A percentile compares a stretch with the other conserved stretches of the same genome.
Evolutionary conservation across 768 basidiomycete genomes (phyloP).

Genomic region (Suillus subalutaceus): DNA sequence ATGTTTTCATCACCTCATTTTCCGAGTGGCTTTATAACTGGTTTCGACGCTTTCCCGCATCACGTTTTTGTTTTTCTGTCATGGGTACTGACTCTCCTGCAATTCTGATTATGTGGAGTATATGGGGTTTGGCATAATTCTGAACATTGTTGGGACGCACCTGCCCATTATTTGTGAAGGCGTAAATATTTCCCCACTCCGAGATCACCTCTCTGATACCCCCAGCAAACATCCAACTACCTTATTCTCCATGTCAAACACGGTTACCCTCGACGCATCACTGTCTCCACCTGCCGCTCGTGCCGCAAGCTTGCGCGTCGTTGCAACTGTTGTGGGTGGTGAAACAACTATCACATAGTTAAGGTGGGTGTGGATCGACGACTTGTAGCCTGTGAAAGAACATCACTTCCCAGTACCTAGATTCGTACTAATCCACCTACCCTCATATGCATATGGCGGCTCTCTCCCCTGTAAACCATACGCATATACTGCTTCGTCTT

Average conservation of each 20-base stretch:
- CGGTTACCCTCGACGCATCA: constrained; percentile 77
- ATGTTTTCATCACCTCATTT: no score
- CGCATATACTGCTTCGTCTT: constrained; percentile 90
- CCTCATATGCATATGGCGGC: constrained; percentile 90
- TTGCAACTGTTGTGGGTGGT: constrained; percentile 74
- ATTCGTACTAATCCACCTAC: constrained; percentile 39
- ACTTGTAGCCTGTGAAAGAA: constrained; percentile 46
- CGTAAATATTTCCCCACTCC: constrained; percentile 77
- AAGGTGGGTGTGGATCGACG: constrained; percentile 71
- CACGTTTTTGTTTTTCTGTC: no score
- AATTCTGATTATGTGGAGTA: no score
- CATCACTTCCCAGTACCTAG: constrained; percentile 2
- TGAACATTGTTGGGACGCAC: no score
- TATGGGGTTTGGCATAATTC: no score
- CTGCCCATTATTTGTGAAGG: no score
- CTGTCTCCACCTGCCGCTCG: constrained; percentile 33
- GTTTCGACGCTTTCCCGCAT: no score
- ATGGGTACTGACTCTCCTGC: no score
- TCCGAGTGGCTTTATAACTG: no score
- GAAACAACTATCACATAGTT: constrained; percentile 91
- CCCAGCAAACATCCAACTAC: constrained; percentile 77
- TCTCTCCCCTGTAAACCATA: constrained; percentile 83
- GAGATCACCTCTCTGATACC: constrained; percentile 85
- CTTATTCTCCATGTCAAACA: constrained; percentile 93
- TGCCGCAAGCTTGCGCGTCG: constrained; percentile 30